Conservation (phyloP, 2,329 filamentous ascomycete genomes). For the Hyphodiscus sp. region DNA sequence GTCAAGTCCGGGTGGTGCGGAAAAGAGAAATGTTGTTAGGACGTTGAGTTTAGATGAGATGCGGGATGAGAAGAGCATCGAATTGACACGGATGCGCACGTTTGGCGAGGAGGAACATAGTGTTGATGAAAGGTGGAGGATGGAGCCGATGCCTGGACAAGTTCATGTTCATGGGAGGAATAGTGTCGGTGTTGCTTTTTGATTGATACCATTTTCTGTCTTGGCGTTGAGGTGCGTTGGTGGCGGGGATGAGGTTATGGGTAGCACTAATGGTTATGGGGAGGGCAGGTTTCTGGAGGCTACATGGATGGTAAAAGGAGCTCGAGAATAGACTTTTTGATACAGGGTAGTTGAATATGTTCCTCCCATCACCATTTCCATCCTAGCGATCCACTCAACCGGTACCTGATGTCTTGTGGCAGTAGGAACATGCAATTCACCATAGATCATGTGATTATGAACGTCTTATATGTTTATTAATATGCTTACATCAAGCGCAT, state of each 20-base stretch:
- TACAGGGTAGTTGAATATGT: not conserved
- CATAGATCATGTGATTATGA: too few species aligned
- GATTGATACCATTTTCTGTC: slow-evolving; percentile 12
- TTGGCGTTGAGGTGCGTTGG: not conserved
- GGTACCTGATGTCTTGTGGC: too few species aligned
- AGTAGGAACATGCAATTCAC: too few species aligned
- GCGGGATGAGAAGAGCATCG: slow-evolving; percentile 19
- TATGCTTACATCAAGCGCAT: too few species aligned
- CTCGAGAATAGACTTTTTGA: not conserved
- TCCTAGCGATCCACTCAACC: not conserved
- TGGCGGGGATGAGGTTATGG: not conserved
- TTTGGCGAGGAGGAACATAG: slow-evolving; percentile 20
- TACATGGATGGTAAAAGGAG: not conserved
- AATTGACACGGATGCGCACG: slow-evolving; percentile 18
- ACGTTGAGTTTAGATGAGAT: slow-evolving; percentile 11
- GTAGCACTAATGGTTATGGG: not conserved
- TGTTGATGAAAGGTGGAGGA: slow-evolving; percentile 32
- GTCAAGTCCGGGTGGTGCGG: slow-evolving; percentile 15
- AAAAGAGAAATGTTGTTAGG: slow-evolving; percentile 6
- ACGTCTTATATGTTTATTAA: too few species aligned
- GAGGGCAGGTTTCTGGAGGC: not conserved
- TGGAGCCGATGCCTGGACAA: slow-evolving; percentile 29
- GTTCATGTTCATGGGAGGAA: slow-evolving; percentile 24
- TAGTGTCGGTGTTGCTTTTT: slow-evolving; percentile 44
- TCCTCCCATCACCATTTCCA: not conserved